These are phyloP conservation scores for Ophiostoma ips DNA, from an alignment of 2,329 filamentous ascomycete genomes.

Conservation along the genomic window DNA sequence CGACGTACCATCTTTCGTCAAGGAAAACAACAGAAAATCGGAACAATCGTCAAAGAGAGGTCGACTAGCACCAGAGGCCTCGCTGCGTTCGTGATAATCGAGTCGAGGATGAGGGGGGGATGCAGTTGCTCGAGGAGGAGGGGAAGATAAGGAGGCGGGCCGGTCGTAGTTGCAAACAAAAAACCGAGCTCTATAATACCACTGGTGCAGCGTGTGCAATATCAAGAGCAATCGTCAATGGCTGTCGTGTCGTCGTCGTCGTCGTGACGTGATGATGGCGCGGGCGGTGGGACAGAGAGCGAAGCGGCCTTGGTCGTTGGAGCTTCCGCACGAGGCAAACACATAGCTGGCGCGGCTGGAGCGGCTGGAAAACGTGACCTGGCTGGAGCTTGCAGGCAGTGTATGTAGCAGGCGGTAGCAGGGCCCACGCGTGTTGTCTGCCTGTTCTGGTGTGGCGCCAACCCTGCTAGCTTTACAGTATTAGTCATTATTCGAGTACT, in stretches of 20 bases:
- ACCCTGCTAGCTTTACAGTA: background rate
- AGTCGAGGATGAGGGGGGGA: background rate
- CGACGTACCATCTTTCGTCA: background rate
- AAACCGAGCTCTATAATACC: no score
- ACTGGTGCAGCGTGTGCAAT: no score
- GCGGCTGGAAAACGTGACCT: conserved; percentile 18
- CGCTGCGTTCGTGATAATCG: background rate
- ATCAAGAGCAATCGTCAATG: background rate
- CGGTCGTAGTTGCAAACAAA: no score
- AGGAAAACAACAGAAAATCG: no score
- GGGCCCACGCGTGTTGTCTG: conserved; percentile 10
- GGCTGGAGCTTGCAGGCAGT: background rate
- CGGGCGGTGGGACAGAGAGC: background rate
- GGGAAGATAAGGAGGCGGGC: background rate
- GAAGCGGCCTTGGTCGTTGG: background rate
- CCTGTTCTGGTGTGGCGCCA: conserved; percentile 3
- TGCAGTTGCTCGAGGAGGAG: background rate
- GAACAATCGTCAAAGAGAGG: no score
- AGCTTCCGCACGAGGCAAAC: conserved; percentile 19
- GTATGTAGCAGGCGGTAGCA: background rate
- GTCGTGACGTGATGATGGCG: conserved; percentile 1
- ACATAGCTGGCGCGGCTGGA: conserved; percentile 23
- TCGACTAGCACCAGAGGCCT: no score
- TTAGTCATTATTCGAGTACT: background rate
- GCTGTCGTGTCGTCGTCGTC: background rate